phyloP scores from a whole-genome alignment of 345 rosid species.

The Noccaea bulbosa region DNA sequence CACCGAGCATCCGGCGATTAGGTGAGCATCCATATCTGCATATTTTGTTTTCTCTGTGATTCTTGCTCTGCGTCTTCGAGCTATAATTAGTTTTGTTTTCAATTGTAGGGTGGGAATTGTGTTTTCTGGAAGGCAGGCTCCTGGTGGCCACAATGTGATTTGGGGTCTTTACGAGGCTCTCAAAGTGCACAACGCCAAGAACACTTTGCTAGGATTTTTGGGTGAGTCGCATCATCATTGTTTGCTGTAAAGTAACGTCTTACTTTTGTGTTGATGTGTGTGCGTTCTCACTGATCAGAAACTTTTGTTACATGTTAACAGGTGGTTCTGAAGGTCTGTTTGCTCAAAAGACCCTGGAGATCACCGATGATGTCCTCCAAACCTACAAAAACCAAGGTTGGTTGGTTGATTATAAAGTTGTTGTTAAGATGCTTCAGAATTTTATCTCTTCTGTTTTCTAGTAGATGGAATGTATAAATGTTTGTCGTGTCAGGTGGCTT shows the following conservation, averaged over 20 bases:
- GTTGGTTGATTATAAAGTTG: slow-evolving; percentile 1
- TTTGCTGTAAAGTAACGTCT: background rate
- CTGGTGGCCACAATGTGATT: slow-evolving; percentile 94
- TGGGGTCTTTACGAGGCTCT: slow-evolving; percentile 92
- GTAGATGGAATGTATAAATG: slow-evolving; percentile 15
- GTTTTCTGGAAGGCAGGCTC: slow-evolving; percentile 96
- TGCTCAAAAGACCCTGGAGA: slow-evolving; percentile 88
- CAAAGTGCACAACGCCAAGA: slow-evolving; percentile 72
- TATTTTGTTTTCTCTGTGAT: slow-evolving; percentile 14
- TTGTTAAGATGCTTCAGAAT: slow-evolving; percentile 14
- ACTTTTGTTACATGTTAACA: slow-evolving; percentile 37
- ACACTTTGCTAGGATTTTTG: slow-evolving; percentile 78
- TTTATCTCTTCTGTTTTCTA: slow-evolving; percentile 9
- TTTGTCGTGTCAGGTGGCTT: slow-evolving; percentile 68
- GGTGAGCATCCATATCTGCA: slow-evolving; percentile 46
- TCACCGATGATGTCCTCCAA: slow-evolving; percentile 74
- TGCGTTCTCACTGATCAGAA: background rate
- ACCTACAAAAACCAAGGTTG: slow-evolving; percentile 98
- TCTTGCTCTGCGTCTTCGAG: slow-evolving; percentile 1
- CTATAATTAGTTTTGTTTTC: background rate
- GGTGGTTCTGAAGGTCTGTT: slow-evolving; percentile 98
- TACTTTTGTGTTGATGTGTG: background rate
- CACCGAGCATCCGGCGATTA: slow-evolving; percentile 72
- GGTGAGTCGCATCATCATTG: slow-evolving; percentile 53
- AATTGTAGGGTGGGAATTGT: slow-evolving; percentile 81